Evolutionary conservation across 495 filamentous ascomycete species (phyloP).

Genomic region (Hypoxylon cercidicola): DNA sequence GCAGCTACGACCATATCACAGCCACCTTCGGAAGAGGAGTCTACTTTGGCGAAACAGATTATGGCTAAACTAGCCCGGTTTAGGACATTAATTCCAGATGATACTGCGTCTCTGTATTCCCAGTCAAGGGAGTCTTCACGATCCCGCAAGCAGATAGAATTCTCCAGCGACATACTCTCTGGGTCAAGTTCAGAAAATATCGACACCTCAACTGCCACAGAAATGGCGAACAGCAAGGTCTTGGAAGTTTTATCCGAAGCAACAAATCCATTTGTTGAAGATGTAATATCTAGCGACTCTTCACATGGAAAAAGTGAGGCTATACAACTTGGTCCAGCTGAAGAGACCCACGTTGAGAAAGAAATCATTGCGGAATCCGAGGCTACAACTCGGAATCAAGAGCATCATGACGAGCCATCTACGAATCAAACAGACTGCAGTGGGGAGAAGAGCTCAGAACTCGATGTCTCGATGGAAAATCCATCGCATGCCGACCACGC

Average conservation of each 20-base stretch:
- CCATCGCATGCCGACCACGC: not conserved
- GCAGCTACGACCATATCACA: not conserved
- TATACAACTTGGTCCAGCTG: not conserved
- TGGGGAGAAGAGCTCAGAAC: not conserved
- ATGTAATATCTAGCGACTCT: not conserved
- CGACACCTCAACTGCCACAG: not conserved
- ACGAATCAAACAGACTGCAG: not conserved
- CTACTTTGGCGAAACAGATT: conserved; percentile 2
- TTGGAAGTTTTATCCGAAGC: not conserved
- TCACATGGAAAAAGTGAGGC: not conserved
- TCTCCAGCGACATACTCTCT: conserved; percentile 16
- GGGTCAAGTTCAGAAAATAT: not conserved
- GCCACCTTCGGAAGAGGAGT: conserved; percentile 10
- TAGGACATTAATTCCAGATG: not conserved
- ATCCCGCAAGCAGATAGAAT: conserved; percentile 27
- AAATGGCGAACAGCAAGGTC: not conserved
- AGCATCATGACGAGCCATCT: not conserved
- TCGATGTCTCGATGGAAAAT: not conserved
- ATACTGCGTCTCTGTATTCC: conserved; percentile 1
- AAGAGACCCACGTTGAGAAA: conserved; percentile 1
- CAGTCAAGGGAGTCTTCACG: conserved; percentile 17
- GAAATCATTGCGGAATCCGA: not conserved
- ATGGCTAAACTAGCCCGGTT: conserved; percentile 1
- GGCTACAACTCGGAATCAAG: conserved; percentile 3
- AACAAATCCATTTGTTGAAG: not conserved